Percentiles rank a stretch among this genome's conserved stretches.
phyloP scores from a whole-genome alignment of 2,329 filamentous ascomycete genomes.

The Ophiostoma perfectum region DNA sequence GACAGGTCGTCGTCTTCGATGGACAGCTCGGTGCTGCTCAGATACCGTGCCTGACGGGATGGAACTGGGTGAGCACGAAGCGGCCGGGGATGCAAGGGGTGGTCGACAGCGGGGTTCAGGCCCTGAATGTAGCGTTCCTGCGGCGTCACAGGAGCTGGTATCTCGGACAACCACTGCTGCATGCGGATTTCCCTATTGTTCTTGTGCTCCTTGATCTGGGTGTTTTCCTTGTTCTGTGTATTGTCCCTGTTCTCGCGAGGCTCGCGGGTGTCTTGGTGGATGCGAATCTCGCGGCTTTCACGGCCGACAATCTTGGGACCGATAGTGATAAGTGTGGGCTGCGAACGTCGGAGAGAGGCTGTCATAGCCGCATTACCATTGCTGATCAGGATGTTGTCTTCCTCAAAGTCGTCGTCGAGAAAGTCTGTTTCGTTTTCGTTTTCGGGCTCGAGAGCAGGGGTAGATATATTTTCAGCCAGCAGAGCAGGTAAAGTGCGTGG shows the following conservation, averaged over 20 bases:
- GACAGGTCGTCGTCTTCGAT: slow-evolving; percentile 7
- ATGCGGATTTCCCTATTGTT: slow-evolving; percentile 22
- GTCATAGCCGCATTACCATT: slow-evolving; percentile 6
- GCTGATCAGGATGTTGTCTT: neutral
- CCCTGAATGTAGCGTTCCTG: slow-evolving; percentile 27
- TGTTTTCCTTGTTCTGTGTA: too few relatives aligned
- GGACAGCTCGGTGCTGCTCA: slow-evolving; percentile 7
- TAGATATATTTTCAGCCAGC: neutral
- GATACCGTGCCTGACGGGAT: slow-evolving; percentile 11
- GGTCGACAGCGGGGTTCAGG: slow-evolving; percentile 23
- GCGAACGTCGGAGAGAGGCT: slow-evolving; percentile 8
- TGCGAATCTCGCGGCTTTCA: neutral
- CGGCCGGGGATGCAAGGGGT: slow-evolving; percentile 27
- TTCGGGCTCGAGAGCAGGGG: neutral
- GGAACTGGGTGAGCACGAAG: slow-evolving; percentile 17
- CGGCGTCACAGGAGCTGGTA: slow-evolving; percentile 24
- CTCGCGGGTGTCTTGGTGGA: neutral
- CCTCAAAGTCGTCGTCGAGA: slow-evolving; percentile 5
- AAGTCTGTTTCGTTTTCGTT: neutral
- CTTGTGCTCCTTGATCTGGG: too few relatives aligned
- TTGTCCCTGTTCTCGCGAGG: neutral
- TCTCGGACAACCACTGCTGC: slow-evolving; percentile 26
- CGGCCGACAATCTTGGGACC: slow-evolving; percentile 9
- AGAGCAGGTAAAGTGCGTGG: neutral
- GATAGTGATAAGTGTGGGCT: slow-evolving; percentile 16